Percentiles rank a stretch among this genome's conserved stretches.
These are phyloP conservation scores for Fusarium torulosum DNA, from an alignment of 2,329 filamentous ascomycete genomes.

Conservation along the genomic window DNA sequence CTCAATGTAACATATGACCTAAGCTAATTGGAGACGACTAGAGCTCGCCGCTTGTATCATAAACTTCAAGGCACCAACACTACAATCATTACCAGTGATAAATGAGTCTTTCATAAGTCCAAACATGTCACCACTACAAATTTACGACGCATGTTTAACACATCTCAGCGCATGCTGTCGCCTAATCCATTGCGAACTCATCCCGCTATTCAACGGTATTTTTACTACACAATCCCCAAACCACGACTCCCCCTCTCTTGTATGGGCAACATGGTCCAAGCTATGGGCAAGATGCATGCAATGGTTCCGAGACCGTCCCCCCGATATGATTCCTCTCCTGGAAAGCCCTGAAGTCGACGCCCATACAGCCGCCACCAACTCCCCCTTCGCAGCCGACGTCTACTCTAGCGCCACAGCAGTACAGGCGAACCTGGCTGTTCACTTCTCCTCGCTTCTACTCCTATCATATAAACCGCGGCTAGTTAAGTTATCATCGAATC, in stretches of 20 bases:
- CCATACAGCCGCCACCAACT: not conserved
- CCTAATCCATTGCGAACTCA: constrained; percentile 2
- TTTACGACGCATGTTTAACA: constrained; percentile 3
- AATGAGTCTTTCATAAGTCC: not conserved
- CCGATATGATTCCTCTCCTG: constrained; percentile 13
- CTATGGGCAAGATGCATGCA: constrained; percentile 18
- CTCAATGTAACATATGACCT: accelerated
- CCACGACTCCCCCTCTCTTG: constrained; percentile 10
- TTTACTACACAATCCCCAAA: constrained; percentile 12
- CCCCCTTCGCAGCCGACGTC: constrained; percentile 22
- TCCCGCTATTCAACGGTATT: constrained; percentile 12
- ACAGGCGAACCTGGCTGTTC: constrained; percentile 7
- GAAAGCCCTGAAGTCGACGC: constrained; percentile 16
- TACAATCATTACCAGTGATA: not conserved
- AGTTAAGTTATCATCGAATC: constrained; percentile 8
- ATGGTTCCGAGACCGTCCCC: constrained; percentile 25
- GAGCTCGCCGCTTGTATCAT: constrained; percentile 23
- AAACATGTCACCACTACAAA: not conserved
- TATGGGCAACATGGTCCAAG: constrained; percentile 24
- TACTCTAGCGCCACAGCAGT: constrained; percentile 22
- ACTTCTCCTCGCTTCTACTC: constrained; percentile 16
- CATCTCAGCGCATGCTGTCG: constrained; percentile 23
- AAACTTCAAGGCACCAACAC: not conserved
- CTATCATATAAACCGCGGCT: constrained; percentile 16
- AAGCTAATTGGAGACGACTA: not conserved